Conservation (phyloP, 1,139 yeast species). For the Blastobotrys illinoisensis region DNA sequence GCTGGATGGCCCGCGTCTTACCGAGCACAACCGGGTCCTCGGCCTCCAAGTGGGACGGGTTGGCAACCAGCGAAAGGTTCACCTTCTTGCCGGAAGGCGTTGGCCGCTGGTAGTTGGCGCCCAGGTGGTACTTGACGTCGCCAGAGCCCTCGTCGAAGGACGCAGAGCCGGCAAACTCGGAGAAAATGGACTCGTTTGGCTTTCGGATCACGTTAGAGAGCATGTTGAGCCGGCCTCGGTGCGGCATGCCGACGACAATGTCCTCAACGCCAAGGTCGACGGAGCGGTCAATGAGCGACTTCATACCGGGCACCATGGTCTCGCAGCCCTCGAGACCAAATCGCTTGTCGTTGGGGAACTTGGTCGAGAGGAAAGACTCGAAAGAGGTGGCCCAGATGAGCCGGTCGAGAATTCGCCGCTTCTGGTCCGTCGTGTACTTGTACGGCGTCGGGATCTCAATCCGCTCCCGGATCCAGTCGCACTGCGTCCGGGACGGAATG, state of each 20-base stretch:
- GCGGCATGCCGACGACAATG: slow-evolving; percentile 98
- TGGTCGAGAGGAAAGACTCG: slow-evolving; percentile 85
- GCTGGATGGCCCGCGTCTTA: slow-evolving; percentile 94
- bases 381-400: slow-evolving; percentile 94
- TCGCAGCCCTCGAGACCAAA: slow-evolving; percentile 99
- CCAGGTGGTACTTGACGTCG: slow-evolving; percentile 97
- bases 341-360: slow-evolving; percentile 97
- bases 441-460: slow-evolving; percentile 88
- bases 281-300: slow-evolving; percentile 88
- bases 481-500: slow-evolving; percentile 89
- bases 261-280: slow-evolving; percentile 94
- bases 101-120: slow-evolving; percentile 99
- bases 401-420: slow-evolving; percentile 94
- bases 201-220: slow-evolving; percentile 96
- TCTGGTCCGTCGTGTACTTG: slow-evolving; percentile 80
- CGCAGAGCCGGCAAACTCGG: slow-evolving; percentile 90
- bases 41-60: slow-evolving; percentile 98
- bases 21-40: slow-evolving; percentile 99
- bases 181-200: slow-evolving; percentile 95
- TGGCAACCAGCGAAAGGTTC: slow-evolving; percentile 91
- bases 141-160: slow-evolving; percentile 86
- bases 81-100: slow-evolving; percentile 97
- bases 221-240: slow-evolving; percentile 98
- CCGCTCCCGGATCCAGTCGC: slow-evolving; percentile 98
- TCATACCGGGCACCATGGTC: slow-evolving; percentile 93